phyloP scores from a whole-genome alignment of 2,329 filamentous ascomycete species.

The Diaporthe vaccinii region DNA sequence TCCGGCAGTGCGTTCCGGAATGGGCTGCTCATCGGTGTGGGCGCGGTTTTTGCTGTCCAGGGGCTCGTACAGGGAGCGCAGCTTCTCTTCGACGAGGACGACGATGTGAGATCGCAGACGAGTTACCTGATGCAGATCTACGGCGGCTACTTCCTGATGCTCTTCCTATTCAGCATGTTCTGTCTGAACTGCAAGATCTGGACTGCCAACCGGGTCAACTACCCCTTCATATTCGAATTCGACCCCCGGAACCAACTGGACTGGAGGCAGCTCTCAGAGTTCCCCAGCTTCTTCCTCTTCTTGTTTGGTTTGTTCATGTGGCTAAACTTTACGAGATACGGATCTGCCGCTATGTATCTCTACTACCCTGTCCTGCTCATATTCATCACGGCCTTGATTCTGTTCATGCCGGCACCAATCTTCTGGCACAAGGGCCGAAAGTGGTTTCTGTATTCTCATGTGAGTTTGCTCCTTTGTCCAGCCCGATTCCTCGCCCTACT shows the following conservation, averaged over 20 bases:
- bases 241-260: constrained; percentile 88
- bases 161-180: constrained; percentile 86
- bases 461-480: constrained; percentile 59
- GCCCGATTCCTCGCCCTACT: background rate
- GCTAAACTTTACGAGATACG: constrained; percentile 85
- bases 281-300: constrained; percentile 87
- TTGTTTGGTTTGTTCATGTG: constrained; percentile 85
- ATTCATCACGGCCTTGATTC: constrained; percentile 72
- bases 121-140: constrained; percentile 89
- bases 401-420: constrained; percentile 82
- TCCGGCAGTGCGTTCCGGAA: constrained; percentile 71
- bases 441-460: constrained; percentile 93
- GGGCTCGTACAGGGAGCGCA: constrained; percentile 72
- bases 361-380: constrained; percentile 91
- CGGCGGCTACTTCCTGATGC: constrained; percentile 88
- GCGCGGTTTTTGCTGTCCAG: constrained; percentile 75
- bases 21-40: constrained; percentile 77
- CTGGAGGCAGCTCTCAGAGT: constrained; percentile 89
- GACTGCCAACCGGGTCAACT: constrained; percentile 90
- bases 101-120: constrained; percentile 64
- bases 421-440: constrained; percentile 82
- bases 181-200: constrained; percentile 88
- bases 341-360: constrained; percentile 76
- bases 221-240: constrained; percentile 96
- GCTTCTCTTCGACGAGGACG: constrained; percentile 65